Conservation (phyloP, 2,329 filamentous ascomycete genomes). For the Nigrospora oryzae region DNA sequence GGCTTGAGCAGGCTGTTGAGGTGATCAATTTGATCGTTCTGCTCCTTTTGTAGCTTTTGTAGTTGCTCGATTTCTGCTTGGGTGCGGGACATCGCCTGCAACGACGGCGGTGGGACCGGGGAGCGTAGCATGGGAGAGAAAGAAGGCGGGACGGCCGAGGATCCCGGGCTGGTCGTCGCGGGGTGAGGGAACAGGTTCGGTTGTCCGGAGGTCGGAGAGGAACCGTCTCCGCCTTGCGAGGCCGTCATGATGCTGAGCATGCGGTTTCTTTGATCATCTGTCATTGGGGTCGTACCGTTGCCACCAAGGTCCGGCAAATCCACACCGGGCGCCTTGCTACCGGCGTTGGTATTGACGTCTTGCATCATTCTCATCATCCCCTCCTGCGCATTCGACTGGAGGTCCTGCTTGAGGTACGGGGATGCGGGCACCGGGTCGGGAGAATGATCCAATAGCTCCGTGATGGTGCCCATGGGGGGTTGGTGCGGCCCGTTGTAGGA, state of each 20-base stretch:
- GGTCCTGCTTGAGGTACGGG: constrained; percentile 44
- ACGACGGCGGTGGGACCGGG: constrained; percentile 33
- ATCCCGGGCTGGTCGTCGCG: constrained; percentile 8
- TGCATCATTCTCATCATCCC: constrained; percentile 60
- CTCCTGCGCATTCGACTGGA: constrained; percentile 49
- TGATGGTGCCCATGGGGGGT: constrained; percentile 46
- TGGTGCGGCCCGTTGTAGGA: constrained; percentile 21
- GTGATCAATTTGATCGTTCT: constrained; percentile 68
- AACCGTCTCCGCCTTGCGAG: constrained; percentile 5
- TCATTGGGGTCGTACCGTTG: constrained; percentile 45
- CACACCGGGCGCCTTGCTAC: constrained; percentile 23
- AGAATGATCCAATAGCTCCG: constrained; percentile 50
- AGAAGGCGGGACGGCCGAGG: constrained; percentile 21
- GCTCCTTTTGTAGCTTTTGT: constrained; percentile 69
- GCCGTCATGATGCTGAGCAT: constrained; percentile 54
- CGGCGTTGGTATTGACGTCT: constrained; percentile 48
- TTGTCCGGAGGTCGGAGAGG: constrained; percentile 3
- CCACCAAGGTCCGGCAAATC: constrained; percentile 50
- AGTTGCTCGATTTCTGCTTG: constrained; percentile 71
- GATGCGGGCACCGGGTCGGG: constrained; percentile 35
- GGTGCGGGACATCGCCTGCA: constrained; percentile 59
- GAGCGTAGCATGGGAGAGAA: constrained; percentile 43
- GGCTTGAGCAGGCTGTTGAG: constrained; percentile 69
- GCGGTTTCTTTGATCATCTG: constrained; percentile 47
- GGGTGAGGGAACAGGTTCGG: constrained; percentile 6